Conservation (phyloP, 2,329 filamentous ascomycete species). For the Colletotrichum tamarilloi region DNA sequence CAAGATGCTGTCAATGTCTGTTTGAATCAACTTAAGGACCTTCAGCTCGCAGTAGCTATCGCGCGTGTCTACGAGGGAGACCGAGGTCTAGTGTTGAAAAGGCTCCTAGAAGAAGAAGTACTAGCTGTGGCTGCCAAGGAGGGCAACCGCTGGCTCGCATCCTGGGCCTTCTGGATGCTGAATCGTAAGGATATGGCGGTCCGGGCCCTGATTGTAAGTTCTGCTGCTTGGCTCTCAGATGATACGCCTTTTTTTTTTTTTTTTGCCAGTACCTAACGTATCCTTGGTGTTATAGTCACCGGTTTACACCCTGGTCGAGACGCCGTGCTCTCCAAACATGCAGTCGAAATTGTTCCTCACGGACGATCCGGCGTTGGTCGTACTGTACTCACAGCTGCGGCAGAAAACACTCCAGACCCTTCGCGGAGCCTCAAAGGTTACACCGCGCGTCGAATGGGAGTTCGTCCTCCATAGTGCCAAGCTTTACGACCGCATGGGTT, state of each 20-base stretch:
- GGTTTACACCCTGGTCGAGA: slow-evolving; percentile 78
- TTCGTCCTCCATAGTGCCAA: slow-evolving; percentile 89
- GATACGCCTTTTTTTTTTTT: not conserved
- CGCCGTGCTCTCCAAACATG: slow-evolving; percentile 74
- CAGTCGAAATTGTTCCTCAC: slow-evolving; percentile 84
- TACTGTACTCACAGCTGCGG: slow-evolving; percentile 88
- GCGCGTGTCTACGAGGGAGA: slow-evolving; percentile 91
- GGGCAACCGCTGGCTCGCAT: slow-evolving; percentile 92
- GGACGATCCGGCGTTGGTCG: slow-evolving; percentile 89
- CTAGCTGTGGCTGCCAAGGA: slow-evolving; percentile 81
- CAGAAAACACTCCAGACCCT: slow-evolving; percentile 85
- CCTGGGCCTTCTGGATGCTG: slow-evolving; percentile 96
- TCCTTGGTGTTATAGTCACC: slow-evolving; percentile 70
- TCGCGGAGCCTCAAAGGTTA: slow-evolving; percentile 84
- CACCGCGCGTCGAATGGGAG: slow-evolving; percentile 83
- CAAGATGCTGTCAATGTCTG: slow-evolving; percentile 89
- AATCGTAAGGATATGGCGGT: slow-evolving; percentile 86
- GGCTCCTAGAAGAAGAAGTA: slow-evolving; percentile 83
- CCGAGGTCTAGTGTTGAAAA: slow-evolving; percentile 76
- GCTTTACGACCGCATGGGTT: slow-evolving; percentile 91
- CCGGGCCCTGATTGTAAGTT: slow-evolving; percentile 79
- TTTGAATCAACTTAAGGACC: slow-evolving; percentile 85
- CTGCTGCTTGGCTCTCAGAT: not conserved
- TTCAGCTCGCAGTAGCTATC: slow-evolving; percentile 90
- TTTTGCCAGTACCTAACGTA: not conserved